These are phyloP conservation scores for Isatis tinctoria DNA, from an alignment of 345 rosid species.

Conservation along the genomic window DNA sequence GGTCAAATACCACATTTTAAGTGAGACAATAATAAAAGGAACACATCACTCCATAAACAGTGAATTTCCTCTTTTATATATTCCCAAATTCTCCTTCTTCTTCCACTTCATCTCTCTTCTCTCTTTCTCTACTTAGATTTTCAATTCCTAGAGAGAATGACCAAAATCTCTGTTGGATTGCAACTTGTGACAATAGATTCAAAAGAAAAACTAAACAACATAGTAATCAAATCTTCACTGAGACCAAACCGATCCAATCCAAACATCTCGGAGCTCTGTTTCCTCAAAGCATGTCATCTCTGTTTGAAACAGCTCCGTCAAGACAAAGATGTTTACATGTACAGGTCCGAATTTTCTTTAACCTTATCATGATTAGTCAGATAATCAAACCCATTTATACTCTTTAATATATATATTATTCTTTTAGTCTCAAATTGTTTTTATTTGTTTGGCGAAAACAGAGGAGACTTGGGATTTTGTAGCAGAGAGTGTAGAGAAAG, in stretches of 20 bases:
- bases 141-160: constrained; percentile 6
- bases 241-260: constrained; percentile 22
- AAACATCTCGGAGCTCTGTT: constrained; percentile 32
- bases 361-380: background rate
- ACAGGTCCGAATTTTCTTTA: constrained; percentile 42
- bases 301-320: constrained; percentile 49
- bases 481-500: constrained; percentile 66
- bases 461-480: constrained; percentile 83
- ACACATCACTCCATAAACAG: background rate
- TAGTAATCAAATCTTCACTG: constrained; percentile 43
- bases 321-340: constrained; percentile 78
- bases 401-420: background rate
- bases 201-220: constrained; percentile 28
- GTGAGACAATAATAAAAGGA: constrained; percentile 18
- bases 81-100: background rate
- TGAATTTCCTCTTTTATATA: constrained; percentile 19
- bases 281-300: constrained; percentile 53
- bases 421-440: background rate
- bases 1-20: constrained; percentile 23
- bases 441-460: constrained; percentile 21
- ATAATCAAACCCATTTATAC: background rate
- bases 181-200: constrained; percentile 41
- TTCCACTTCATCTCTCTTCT: constrained; percentile 12
- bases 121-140: background rate
- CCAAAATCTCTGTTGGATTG: constrained; percentile 46